These are phyloP conservation scores for Cercospora sesami DNA, from an alignment of 2,329 filamentous ascomycete genomes.

Conservation along the genomic window DNA sequence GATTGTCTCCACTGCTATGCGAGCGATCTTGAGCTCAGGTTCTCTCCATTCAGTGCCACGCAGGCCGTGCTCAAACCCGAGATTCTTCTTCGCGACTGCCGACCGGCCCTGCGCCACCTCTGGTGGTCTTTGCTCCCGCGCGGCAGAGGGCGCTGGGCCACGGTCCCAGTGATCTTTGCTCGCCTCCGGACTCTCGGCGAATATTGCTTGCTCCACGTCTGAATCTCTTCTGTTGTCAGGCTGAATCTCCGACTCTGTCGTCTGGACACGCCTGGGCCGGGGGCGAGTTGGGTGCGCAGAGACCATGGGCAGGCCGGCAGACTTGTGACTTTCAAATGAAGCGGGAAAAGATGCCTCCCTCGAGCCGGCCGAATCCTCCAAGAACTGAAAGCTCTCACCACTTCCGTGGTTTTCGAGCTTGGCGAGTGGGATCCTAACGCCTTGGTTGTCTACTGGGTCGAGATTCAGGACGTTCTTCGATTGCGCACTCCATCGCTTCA, in stretches of 20 bases:
- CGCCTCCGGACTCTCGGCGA: slow-evolving; percentile 17
- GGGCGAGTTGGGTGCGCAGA: slow-evolving; percentile 26
- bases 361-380: slow-evolving; percentile 62
- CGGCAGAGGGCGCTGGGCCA: slow-evolving; percentile 2
- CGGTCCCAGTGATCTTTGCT: not conserved
- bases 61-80: not conserved
- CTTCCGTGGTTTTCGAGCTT: slow-evolving; percentile 56
- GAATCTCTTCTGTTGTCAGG: slow-evolving; percentile 1
- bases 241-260: slow-evolving; percentile 11
- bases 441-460: slow-evolving; percentile 27
- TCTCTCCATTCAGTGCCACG: not conserved
- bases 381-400: slow-evolving; percentile 63
- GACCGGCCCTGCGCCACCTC: not conserved
- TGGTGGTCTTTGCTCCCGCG: slow-evolving; percentile 3
- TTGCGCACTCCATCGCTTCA: slow-evolving; percentile 33
- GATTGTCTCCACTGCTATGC: slow-evolving; percentile 15
- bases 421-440: slow-evolving; percentile 35
- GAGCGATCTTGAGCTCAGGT: slow-evolving; percentile 13
- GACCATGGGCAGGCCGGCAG: slow-evolving; percentile 27
- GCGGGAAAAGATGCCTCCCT: slow-evolving; percentile 55
- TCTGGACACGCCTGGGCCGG: not conserved
- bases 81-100: not conserved
- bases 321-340: slow-evolving; percentile 46
- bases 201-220: slow-evolving; percentile 19
- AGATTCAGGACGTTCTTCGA: slow-evolving; percentile 32